A percentile compares a stretch with the other conserved stretches of the same genome.
Conservation (phyloP, 257 asterid genomes). For the Cruciata laevipes region DNA sequence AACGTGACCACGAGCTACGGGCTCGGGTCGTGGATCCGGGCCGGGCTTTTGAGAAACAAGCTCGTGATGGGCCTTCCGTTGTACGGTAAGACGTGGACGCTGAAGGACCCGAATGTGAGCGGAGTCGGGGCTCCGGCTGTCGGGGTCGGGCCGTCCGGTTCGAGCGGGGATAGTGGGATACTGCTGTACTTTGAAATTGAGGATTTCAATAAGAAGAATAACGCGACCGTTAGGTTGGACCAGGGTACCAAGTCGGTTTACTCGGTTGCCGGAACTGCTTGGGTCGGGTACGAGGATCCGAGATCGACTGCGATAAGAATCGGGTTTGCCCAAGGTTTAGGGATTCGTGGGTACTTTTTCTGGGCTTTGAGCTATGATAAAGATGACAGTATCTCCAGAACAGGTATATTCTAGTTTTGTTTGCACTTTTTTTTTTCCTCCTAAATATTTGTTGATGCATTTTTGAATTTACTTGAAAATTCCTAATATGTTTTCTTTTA, state of each 20-base stretch:
- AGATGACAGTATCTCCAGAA: conserved; percentile 47
- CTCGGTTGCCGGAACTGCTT: conserved; percentile 49
- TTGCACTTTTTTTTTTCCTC: not conserved
- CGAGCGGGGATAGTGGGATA: conserved; percentile 26
- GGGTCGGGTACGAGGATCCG: conserved; percentile 78
- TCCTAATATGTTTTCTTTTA: too few relatives aligned
- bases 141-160: conserved; percentile 52
- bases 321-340: conserved; percentile 38
- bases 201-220: conserved; percentile 39
- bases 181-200: conserved; percentile 50
- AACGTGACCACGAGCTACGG: conserved; percentile 67
- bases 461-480: too few relatives aligned
- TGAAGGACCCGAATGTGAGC: conserved; percentile 32
- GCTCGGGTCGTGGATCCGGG: conserved; percentile 52
- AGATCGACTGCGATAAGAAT: conserved; percentile 34
- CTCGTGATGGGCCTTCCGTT: conserved; percentile 72
- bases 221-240: conserved; percentile 50
- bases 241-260: conserved; percentile 45
- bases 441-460: too few relatives aligned
- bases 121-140: conserved; percentile 70
- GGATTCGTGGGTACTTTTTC: conserved; percentile 68
- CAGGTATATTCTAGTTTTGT: conserved; percentile 32
- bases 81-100: conserved; percentile 71
- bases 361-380: conserved; percentile 68
- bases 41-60: conserved; percentile 47